A percentile compares a stretch with the other conserved stretches of the same genome.
Evolutionary conservation across 306 rosid species (phyloP).

Genomic region (Acacia crassicarpa): DNA sequence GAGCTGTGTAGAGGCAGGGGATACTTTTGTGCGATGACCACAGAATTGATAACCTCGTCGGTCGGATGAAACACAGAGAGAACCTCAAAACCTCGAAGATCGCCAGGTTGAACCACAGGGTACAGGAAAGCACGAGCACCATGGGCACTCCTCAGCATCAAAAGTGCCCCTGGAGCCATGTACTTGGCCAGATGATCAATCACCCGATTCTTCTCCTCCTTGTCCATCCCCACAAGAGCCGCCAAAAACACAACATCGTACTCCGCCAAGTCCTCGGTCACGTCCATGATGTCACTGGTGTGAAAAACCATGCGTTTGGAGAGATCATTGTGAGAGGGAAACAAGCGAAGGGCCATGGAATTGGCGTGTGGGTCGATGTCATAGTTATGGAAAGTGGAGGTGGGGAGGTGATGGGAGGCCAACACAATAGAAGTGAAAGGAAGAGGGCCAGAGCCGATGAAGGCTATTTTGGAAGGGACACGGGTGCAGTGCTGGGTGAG

Average conservation of each 20-base stretch:
- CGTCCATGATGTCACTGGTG: slow-evolving; percentile 68
- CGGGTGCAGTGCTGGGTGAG: slow-evolving; percentile 52
- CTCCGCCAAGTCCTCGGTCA: slow-evolving; percentile 42
- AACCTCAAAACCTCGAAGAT: slow-evolving; percentile 72
- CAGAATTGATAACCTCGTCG: slow-evolving; percentile 85
- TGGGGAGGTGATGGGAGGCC: slow-evolving; percentile 65
- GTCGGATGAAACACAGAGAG: slow-evolving; percentile 78
- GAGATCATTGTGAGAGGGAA: slow-evolving; percentile 56
- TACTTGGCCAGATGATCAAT: slow-evolving; percentile 61
- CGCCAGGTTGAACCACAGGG: slow-evolving; percentile 71
- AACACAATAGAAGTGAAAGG: slow-evolving; percentile 83
- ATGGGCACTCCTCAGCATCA: slow-evolving; percentile 90
- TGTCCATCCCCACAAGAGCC: slow-evolving; percentile 89
- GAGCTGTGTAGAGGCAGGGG: slow-evolving; percentile 30
- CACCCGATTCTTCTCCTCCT: slow-evolving; percentile 55
- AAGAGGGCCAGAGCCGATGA: slow-evolving; percentile 89
- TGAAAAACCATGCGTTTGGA: slow-evolving; percentile 72
- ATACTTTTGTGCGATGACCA: slow-evolving; percentile 68
- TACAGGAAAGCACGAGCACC: slow-evolving; percentile 90
- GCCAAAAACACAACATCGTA: slow-evolving; percentile 89
- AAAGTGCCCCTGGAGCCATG: slow-evolving; percentile 70
- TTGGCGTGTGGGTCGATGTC: slow-evolving; percentile 78
- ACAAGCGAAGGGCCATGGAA: slow-evolving; percentile 55
- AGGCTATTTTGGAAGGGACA: slow-evolving; percentile 53
- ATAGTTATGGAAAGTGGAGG: slow-evolving; percentile 69